Evolutionary conservation across 495 filamentous ascomycete species (phyloP), one percentile per base, ranked within the genome.

Genomic region (Cryomyces minteri): DNA sequence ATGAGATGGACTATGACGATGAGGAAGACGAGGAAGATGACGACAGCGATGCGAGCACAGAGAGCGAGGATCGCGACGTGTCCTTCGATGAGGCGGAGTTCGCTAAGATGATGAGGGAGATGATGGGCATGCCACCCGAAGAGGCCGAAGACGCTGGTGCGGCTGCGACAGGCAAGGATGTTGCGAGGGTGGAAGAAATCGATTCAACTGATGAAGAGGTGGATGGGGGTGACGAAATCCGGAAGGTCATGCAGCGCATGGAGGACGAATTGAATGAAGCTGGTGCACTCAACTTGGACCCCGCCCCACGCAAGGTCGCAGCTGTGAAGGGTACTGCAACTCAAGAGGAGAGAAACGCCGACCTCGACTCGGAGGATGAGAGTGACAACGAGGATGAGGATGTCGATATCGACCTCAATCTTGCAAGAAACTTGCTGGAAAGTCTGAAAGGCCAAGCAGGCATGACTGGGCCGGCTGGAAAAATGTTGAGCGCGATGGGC

Each of bases 371-470:
- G 4, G 50, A 50, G 18, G 66, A 68, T 12, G 55, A 56, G 14
- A 52, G 48, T 18, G 57, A 52, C 7, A 56, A 62, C 41, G 65
- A 63, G 0, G 63, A 70, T 11, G 62, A 51, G 4, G 79, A 79
- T 46, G 69, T 87, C 8, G 70, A 88, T 48, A 73, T 84, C 39
- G 84, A 94, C 53, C 82, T 84, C 56, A 86, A 88, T 42, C 71
- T 98, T 5, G 88, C 83, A 33, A 85, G 84, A 57, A 95, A 94
- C 55, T 60, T 95, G 25, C 65, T 95, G n/a, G 82, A 94, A 62
- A 84, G 80, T 55, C 84, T 96, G 55, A 90, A 93, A 52, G 77
- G 79, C 30, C 88, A 95, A 57, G 84, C 66, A 5, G 88, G 88
- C 34, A 71, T 80, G 62, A 67, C 86, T 9, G 88, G 88, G 0